Base-by-base conservation (phyloP, 1,284 basidiomycete species). In the Ceratobasidium sp. region DNA sequence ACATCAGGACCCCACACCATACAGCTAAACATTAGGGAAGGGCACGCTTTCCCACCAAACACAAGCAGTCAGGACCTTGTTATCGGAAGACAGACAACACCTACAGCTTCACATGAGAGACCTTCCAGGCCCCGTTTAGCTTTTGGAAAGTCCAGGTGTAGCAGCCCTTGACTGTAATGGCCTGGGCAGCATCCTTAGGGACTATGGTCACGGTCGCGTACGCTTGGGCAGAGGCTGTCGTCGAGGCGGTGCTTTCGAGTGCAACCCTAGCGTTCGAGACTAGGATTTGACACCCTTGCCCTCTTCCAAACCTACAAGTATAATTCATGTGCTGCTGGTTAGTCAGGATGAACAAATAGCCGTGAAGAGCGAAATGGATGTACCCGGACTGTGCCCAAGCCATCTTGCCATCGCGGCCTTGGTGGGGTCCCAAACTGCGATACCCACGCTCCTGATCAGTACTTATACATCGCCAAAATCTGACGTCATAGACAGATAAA, bases 361-460 rank as follows among this genome's bases (percentile, higher is more conserved):
- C 30, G 26, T 14, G 26, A 62, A 47, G 2, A 50, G 23, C 23
- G 30, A 2, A 11, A 7, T 14, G n/a, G 11, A 41, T 54, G 26
- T 70, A 70, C 66, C 30, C n/a, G n/a, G 26, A 26, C n/a, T 58
- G 66, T 32, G 66, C 66, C 54, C 54, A 70, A 13, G 23, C 41
- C 66, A 70, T 70, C 66, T 70, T 70, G 54, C 66, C 66, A 18
- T 58, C 43, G 21, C 55, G 52, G 18, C 66, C 66, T 30, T 70
- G 54, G 66, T 70, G 66, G 28, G 16, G 7, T 11, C 66, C 66
- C 9, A 70, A 43, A 28, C 66, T 70, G 58, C 46, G 35, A 46
- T 58, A 47, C 49, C 43, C 55, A 58, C 41, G 66, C 14, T 58
- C 28, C 6, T n/a, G 54, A 58, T 44, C 38, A 70, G 55, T 21